These are phyloP conservation scores for Beauveria sp. DNA, from an alignment of 2,329 filamentous ascomycete species.

Conservation along the genomic window DNA sequence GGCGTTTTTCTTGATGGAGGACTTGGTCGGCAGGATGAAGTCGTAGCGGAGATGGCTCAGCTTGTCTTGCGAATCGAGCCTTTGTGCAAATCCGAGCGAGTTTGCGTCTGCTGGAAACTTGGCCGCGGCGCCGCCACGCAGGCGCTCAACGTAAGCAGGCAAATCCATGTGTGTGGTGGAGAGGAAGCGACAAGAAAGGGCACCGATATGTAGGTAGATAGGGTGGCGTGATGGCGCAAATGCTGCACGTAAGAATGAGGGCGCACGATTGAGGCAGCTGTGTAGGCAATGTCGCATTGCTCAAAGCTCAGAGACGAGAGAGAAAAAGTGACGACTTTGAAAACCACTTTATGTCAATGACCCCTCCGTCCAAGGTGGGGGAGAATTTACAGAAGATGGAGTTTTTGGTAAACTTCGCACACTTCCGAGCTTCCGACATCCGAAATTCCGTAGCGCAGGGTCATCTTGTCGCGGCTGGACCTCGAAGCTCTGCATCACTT, in stretches of 20 bases:
- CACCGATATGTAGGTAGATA: not conserved
- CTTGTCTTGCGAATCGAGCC: slow-evolving; percentile 53
- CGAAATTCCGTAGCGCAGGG: not conserved
- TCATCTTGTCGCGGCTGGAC: too few relatives aligned
- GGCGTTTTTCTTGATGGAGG: slow-evolving; percentile 58
- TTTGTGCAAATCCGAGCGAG: slow-evolving; percentile 38
- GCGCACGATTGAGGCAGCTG: not conserved
- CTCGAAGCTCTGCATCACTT: too few relatives aligned
- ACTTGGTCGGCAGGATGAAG: slow-evolving; percentile 70
- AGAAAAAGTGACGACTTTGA: not conserved
- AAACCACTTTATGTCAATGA: slow-evolving; percentile 11
- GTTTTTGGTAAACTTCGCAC: not conserved
- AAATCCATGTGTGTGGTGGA: slow-evolving; percentile 28
- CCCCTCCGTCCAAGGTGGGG: slow-evolving; percentile 19
- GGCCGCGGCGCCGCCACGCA: slow-evolving; percentile 32
- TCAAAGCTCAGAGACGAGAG: not conserved
- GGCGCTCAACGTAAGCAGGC: slow-evolving; percentile 27
- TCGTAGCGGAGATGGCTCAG: slow-evolving; percentile 55
- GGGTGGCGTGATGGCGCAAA: not conserved
- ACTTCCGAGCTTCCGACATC: slow-evolving; percentile 7
- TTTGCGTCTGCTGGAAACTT: slow-evolving; percentile 41
- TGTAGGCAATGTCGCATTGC: not conserved
- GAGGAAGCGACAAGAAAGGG: not conserved
- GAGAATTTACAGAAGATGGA: not conserved
- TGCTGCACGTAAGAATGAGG: not conserved